These are phyloP conservation scores for Arachnomyces sp. DNA, from an alignment of 2,329 filamentous ascomycete species.

Conservation along the genomic window DNA sequence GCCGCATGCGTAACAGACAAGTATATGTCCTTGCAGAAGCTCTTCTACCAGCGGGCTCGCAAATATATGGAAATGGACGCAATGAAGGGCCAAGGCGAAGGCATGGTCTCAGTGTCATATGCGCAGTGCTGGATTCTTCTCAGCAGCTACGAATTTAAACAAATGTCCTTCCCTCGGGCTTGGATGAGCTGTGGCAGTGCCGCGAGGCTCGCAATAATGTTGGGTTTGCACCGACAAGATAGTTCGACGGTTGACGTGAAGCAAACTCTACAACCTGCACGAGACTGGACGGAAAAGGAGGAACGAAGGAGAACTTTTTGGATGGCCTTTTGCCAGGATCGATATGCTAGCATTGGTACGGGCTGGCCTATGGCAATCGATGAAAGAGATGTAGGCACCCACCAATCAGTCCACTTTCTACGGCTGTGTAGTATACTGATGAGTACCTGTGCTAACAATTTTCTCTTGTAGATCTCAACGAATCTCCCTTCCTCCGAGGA, in stretches of 20 bases:
- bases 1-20: conserved; percentile 82
- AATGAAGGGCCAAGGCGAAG: conserved; percentile 85
- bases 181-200: conserved; percentile 87
- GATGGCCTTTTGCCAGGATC: conserved; percentile 84
- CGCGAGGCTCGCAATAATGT: conserved; percentile 80
- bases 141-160: conserved; percentile 84
- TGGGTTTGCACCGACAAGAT: conserved; percentile 82
- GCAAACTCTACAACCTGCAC: conserved; percentile 75
- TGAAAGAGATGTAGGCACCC: conserved; percentile 62
- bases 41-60: conserved; percentile 82
- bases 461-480: conserved; percentile 58
- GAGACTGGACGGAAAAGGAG: conserved; percentile 90
- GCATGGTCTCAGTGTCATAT: conserved; percentile 76
- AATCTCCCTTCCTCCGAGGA: conserved; percentile 79
- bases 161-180: conserved; percentile 93
- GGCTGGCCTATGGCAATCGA: conserved; percentile 96
- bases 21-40: conserved; percentile 68
- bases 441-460: conserved; percentile 13
- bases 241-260: conserved; percentile 80
- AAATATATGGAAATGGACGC: conserved; percentile 89
- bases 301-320: conserved; percentile 89
- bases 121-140: conserved; percentile 78
- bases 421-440: not conserved
- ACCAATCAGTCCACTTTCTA: not conserved
- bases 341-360: conserved; percentile 91